Conservation (phyloP, 306 rosid genomes). For the Arachis stenosperma region DNA sequence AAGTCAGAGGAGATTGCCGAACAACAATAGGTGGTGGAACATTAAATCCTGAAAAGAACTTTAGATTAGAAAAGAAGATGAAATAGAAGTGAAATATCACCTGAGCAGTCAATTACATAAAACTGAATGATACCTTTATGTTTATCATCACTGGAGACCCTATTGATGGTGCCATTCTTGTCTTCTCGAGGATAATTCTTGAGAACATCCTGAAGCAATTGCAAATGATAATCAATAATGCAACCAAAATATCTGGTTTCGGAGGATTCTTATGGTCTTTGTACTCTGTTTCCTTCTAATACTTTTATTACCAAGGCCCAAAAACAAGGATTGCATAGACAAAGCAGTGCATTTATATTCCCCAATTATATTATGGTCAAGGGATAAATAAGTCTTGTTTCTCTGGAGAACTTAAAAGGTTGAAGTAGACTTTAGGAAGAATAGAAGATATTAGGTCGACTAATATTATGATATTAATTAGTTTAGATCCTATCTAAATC, state of each 20-base stretch:
- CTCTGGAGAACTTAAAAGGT: conserved; percentile 16
- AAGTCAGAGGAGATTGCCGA: conserved; percentile 47
- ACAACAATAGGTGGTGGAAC: conserved; percentile 48
- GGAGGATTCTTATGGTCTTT: conserved; percentile 21
- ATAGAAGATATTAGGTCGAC: neutral
- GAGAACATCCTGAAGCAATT: conserved; percentile 63
- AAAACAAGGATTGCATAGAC: neutral
- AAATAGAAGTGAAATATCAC: conserved; percentile 25
- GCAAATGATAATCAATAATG: conserved; percentile 39
- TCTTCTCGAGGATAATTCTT: conserved; percentile 48
- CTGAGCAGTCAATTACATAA: conserved; percentile 10
- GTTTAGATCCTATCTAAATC: neutral
- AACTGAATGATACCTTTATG: conserved; percentile 44
- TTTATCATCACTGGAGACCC: conserved; percentile 34
- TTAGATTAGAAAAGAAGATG: conserved; percentile 28
- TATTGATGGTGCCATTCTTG: conserved; percentile 46
- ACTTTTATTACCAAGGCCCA: neutral
- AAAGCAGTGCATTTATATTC: conserved; percentile 16
- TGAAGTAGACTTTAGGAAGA: conserved; percentile 11
- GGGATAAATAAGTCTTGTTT: conserved; percentile 1
- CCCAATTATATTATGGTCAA: neutral
- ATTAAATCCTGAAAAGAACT: conserved; percentile 52
- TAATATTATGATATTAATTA: conserved; percentile 14
- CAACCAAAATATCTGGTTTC: conserved; percentile 25
- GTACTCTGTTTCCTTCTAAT: neutral